Evolutionary conservation across 2,329 filamentous ascomycete species (phyloP), one percentile per base, ranked within the genome.

Genomic region (Trichophyton equinum): DNA sequence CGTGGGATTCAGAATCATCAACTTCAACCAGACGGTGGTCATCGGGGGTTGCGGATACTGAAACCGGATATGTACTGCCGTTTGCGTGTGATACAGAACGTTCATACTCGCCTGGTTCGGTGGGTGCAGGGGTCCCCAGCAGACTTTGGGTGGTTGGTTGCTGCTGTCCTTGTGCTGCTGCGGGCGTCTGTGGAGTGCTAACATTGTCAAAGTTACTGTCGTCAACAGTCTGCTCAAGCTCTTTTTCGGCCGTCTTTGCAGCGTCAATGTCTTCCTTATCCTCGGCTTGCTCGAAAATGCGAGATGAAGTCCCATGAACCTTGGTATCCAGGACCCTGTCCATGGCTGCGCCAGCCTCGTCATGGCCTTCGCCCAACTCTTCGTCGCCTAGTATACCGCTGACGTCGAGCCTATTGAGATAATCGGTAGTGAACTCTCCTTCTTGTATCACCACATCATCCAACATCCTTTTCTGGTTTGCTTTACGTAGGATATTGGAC

Each of bases 391-490:
- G 78, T 58, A 88, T 85, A 63, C 89, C 88, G 42, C 83, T 80
- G 58, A 87, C 85, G 1, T 82, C 77, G 49, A 88, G 78, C 67
- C 87, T 90, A 68, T 91, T 91, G 75, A 96, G 92, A 72, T 96
- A 91, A 69, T 99, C 94, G 0, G 94, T 99, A 0, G 92, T 99
- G 72, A 99, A 99, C 66, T 92, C 91, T 64, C 94, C 94, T 72
- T 97, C 94, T 71, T 99, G 95, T 66, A 99, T 99, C 61, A 99
- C 91, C 6, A 99, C 90, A 65, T 99, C 94, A 68, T 99, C 94
- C 0, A 99, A 82, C 83, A 99, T 91, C 68, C 95, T 89, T 77
- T 99, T 99, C 74, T 99, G 94, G 59, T 94, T 95, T 11, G 91
- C 91, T 70, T 97, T 97, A 65, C 92, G 89, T 44, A 99, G 78